Conservation (phyloP, 164 flowering plant genomes). For the Chloranthus sessilifolius region DNA sequence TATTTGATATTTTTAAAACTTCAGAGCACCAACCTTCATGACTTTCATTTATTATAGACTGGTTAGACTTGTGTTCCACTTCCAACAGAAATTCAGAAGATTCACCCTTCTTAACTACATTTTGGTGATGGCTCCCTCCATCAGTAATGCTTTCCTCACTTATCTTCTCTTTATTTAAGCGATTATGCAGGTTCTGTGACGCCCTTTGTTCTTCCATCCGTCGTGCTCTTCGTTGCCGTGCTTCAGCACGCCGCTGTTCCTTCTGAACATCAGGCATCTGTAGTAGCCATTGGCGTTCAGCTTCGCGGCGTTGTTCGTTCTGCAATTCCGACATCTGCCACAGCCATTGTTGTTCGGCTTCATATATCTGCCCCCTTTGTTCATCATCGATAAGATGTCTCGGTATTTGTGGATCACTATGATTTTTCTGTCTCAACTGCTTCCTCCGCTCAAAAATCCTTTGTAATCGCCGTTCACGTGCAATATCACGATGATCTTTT, state of each 20-base stretch:
- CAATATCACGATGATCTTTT: neutral
- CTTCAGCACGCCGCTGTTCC: neutral
- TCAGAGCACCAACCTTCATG: conserved; percentile 7
- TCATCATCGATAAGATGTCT: conserved; percentile 2
- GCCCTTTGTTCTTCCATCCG: conserved; percentile 2
- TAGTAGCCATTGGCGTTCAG: conserved; percentile 1
- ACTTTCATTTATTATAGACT: neutral
- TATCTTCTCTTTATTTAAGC: conserved; percentile 1
- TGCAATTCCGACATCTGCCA: neutral
- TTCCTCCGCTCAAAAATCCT: conserved; percentile 2
- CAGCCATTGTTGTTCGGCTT: conserved; percentile 2
- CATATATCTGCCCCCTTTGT: neutral
- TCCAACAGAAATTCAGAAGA: neutral
- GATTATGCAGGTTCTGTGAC: neutral
- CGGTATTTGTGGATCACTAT: neutral
- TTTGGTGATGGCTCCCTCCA: neutral
- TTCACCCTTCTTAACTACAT: neutral
- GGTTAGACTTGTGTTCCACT: neutral
- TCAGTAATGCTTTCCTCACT: neutral
- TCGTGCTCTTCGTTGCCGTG: neutral
- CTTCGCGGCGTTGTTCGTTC: neutral
- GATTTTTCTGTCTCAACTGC: neutral
- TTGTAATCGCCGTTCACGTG: no score
- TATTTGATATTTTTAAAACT: neutral
- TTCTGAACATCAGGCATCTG: neutral